Base-by-base conservation (phyloP, 2,329 filamentous ascomycete species). In the Aspergillus sp. region DNA sequence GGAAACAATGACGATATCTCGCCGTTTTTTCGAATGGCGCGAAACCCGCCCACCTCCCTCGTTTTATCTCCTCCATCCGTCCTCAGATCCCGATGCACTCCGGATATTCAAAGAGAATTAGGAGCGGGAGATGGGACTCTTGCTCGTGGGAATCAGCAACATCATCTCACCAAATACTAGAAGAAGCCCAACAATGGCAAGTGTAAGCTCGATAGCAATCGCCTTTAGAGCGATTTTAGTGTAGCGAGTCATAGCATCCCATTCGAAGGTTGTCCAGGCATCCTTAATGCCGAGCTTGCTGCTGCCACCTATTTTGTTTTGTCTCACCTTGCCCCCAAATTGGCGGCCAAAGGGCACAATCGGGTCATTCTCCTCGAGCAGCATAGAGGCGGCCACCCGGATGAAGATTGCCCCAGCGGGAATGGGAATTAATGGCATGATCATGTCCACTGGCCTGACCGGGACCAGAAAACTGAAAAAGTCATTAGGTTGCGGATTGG, bases 341-440 rank as follows among this genome's bases (percentile, higher is more conserved):
- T 88, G 89, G 65, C 92, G 90, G 81, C 97, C 93, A 69, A 97
- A 96, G 29, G 91, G 89, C 36, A 98, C 87, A 63, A 97, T 90
- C 29, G 91, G 87, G 77, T 96, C 89, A 65, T 92, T 84, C n/a
- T 91, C 87, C 59, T 91, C 88, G 1, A 91, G 86, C 4, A 97
- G 85, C 67, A 96, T 87, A 51, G 91, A 94, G 6, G 93, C 92
- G 73, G 96, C 92, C 32, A 96, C 87, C 63, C 94, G 91, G 65
- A 90, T 83, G 58, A 96, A 85, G n/a, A 91, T 85, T 29, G 94
- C 89, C 61, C 85, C 83, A 47, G 90, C 85, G 22, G 94, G 93
- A 56, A 96, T 11, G 3, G 31, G 2, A 32, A 32, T 12, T 9
- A 32, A 32, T 32, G 10, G 31, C 2, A 12, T 11, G 31, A 14